Evolutionary conservation across 805 yeast genomes (phyloP), one percentile per base, ranked within the genome.

Genomic region (Metschnikowia colocasiae): DNA sequence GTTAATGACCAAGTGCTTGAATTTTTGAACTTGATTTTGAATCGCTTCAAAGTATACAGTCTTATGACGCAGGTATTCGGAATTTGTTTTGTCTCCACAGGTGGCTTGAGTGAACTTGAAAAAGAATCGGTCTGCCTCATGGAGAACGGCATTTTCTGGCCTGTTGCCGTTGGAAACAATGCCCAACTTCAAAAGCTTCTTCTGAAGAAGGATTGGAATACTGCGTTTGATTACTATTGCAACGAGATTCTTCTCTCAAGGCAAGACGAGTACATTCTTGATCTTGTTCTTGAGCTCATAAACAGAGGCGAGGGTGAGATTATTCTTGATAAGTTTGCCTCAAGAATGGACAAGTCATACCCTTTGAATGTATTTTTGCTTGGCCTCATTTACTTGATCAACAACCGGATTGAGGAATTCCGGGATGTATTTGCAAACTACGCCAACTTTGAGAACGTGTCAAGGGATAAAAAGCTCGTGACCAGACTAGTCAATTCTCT

Each of bases 321-420:
- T 3, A 43, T 53, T 6, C 13, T 51, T 10, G 40, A 45, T 9
- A 45, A 46, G 12, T 51, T 53, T 4, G 49, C 59, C 16, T 43
- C 55, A 1, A 50, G 44, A 18, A 54, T 56, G 32, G 57, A 64
- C 40, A 51, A 56, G 4, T 10, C 43, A 6, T 27, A 50, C 13
- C 54, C 57, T 6, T 47, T 64, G 34, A 65, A 64, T 43, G 48
- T 56, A 23, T 64, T 67, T 34, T 61, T 72, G 37, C 59, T 61
- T 25, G 77, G 75, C 2, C 51, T 72, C 27, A 59, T 69, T 1
- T 55, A 61, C 45, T 59, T 69, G 42, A 60, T 67, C 30, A 67
- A 65, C 41, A 52, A 60, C 40, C 62, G 63, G 16, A 57, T 64
- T 6, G 48, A 46, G 1, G 53, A 55, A 31, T 65, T 62, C 39